Evolutionary conservation across 257 asterid genomes (phyloP).

Genomic region (Coffea eugenioides): DNA sequence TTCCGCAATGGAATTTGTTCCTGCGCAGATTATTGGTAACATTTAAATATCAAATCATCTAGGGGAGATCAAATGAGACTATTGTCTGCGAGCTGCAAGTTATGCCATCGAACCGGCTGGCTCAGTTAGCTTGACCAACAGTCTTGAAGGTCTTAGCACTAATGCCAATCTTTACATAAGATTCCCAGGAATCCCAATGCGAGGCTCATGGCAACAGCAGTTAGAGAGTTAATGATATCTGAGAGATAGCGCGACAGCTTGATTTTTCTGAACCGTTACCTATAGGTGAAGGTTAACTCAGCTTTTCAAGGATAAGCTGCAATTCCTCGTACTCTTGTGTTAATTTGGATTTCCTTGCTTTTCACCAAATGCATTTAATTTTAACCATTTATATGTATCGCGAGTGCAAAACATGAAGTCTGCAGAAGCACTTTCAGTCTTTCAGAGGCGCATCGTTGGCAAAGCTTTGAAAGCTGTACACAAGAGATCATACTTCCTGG

Average conservation of each 20-base stretch:
- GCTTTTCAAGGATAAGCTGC: background rate
- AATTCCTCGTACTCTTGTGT: background rate
- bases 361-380: background rate
- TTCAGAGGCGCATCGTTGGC: background rate
- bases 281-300: background rate
- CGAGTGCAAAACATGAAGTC: background rate
- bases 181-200: background rate
- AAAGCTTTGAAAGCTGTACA: background rate
- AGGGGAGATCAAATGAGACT: background rate
- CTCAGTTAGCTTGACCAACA: background rate
- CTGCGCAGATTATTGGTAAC: conserved; percentile 80
- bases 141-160: background rate
- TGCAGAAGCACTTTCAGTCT: background rate
- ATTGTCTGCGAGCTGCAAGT: background rate
- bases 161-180: background rate
- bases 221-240: background rate
- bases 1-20: conserved; percentile 66
- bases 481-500: background rate
- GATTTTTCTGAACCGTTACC: background rate
- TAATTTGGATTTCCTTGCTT: background rate
- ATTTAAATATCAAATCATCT: background rate
- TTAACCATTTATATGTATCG: background rate
- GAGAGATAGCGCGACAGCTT: background rate
- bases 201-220: background rate
- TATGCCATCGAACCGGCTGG: background rate